Conservation (phyloP, 2,329 filamentous ascomycete genomes). For the Sporothrix humicola region DNA sequence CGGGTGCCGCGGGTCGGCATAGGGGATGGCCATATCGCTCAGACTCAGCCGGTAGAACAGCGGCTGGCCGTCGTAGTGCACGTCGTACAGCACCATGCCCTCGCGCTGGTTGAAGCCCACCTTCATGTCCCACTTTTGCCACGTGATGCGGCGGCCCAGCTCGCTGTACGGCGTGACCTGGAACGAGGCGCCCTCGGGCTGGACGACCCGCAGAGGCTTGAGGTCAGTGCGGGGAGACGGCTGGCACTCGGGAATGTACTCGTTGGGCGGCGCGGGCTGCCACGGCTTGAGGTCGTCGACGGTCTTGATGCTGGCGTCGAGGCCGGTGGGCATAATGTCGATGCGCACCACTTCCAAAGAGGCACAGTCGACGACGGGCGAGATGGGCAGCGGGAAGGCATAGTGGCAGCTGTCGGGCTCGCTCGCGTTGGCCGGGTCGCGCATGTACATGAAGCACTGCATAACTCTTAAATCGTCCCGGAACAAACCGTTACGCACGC, state of each 20-base stretch:
- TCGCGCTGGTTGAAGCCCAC: conserved; percentile 74
- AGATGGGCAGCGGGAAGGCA: conserved; percentile 59
- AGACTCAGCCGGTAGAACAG: conserved; percentile 71
- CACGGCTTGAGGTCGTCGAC: conserved; percentile 42
- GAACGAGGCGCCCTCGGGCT: conserved; percentile 47
- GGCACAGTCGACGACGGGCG: conserved; percentile 62
- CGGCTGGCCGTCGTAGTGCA: conserved; percentile 68
- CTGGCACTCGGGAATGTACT: conserved; percentile 48
- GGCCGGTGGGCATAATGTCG: conserved; percentile 52
- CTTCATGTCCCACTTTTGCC: conserved; percentile 73
- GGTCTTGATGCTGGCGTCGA: conserved; percentile 57
- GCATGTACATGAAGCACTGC: conserved; percentile 71
- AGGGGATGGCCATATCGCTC: conserved; percentile 71
- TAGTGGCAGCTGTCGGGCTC: conserved; percentile 69
- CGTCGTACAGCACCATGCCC: conserved; percentile 71
- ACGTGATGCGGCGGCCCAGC: conserved; percentile 54
- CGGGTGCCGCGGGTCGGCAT: conserved; percentile 68
- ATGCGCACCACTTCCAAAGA: conserved; percentile 52
- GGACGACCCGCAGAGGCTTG: conserved; percentile 57
- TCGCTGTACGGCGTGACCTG: conserved; percentile 49
- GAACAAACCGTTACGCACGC: conserved; percentile 40
- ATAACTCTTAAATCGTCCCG: conserved; percentile 45
- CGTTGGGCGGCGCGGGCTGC: conserved; percentile 49
- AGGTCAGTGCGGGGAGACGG: conserved; percentile 51
- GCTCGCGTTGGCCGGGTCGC: conserved; percentile 63